Base-by-base conservation (phyloP, 1,139 yeast genomes). In the Cylindricascospora bacillispora region DNA sequence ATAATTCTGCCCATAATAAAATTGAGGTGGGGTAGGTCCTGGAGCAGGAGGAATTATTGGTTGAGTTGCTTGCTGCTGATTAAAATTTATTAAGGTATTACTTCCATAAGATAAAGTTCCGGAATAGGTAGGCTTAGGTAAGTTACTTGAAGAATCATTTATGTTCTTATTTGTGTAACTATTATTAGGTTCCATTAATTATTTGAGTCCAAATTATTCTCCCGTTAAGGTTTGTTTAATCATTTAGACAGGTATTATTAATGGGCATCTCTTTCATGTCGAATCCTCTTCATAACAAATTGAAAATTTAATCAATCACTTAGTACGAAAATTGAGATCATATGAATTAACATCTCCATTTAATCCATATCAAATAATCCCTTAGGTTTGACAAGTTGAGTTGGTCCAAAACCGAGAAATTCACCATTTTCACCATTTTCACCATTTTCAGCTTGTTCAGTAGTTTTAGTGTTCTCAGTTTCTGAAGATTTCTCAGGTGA, bases 331-430 rank as follows among this genome's bases (percentile, higher is more conserved):
- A 19, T n/a, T 5, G 10, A 19, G 11, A 2, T 24, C 5, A 4
- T 13, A 5, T 4, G 3, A 4, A n/a, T n/a, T 21, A 9, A 15
- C 13, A 15, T 13, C 9, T 30, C 32, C 55, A n/a, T n/a, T n/a
- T n/a, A n/a, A n/a, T n/a, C n/a, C n/a, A n/a, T n/a, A 29, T 57
- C 63, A 34, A 59, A 56, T 5, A 59, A 25, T 6, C 62, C 62
- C 31, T 45, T 55, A 1, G 47, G 49, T 18, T 34, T 43, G 3
- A 38, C 27, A 1, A 40, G 35, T 32, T 58, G 63, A 0, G 63
- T 59, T 4, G 62, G 63, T 0, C 63, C 63, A 7, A 59, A 30
- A n/a, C 37, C 44, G 11, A 32, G 38, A 9, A 43, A 39, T 10
- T 33, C 37, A 7, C 31, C 36, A 3, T 30, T 15, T 6, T 31